Percentiles rank a stretch among this genome's conserved stretches.
These are phyloP conservation scores for Aspergillus sclerotioniger DNA, from an alignment of 495 filamentous ascomycete genomes.

Conservation along the genomic window DNA sequence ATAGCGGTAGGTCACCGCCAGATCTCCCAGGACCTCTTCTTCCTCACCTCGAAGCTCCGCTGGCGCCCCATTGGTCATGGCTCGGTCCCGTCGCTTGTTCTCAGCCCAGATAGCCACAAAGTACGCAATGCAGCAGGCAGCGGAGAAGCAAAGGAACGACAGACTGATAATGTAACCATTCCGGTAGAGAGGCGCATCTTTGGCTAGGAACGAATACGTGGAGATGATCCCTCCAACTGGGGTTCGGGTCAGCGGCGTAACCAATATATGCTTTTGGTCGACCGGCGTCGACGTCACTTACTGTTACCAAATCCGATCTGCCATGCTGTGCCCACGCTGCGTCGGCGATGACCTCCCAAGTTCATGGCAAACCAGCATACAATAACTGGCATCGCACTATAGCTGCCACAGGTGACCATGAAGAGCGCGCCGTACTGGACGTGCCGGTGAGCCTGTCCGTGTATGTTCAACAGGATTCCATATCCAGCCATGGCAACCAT, in stretches of 20 bases:
- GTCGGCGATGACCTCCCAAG: constrained; percentile 79
- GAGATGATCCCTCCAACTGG: constrained; percentile 79
- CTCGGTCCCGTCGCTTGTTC: constrained; percentile 61
- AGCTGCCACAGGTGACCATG: constrained; percentile 60
- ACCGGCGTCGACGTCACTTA: constrained; percentile 34
- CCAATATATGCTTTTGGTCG: constrained; percentile 63
- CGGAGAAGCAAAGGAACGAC: constrained; percentile 67
- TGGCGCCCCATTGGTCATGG: constrained; percentile 21
- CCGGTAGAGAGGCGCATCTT: constrained; percentile 63
- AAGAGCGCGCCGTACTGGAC: constrained; percentile 75
- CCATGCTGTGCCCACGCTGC: constrained; percentile 81
- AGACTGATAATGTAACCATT: constrained; percentile 79
- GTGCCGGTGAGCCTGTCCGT: constrained; percentile 50
- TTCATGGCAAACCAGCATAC: constrained; percentile 97
- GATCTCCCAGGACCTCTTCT: constrained; percentile 36
- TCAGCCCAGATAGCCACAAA: constrained; percentile 55
- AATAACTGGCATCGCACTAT: constrained; percentile 76
- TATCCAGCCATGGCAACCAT: constrained; percentile 67
- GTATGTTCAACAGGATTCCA: constrained; percentile 65
- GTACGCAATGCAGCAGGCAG: constrained; percentile 59
- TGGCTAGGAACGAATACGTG: constrained; percentile 73
- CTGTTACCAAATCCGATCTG: constrained; percentile 94
- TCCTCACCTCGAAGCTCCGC: constrained; percentile 25
- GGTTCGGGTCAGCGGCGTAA: constrained; percentile 10
- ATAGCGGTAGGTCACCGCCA: constrained; percentile 44